A percentile compares a stretch with the other conserved stretches of the same genome.
Evolutionary conservation across 805 yeast species (phyloP).

Genomic region (Nakazawaea anatomiae): DNA sequence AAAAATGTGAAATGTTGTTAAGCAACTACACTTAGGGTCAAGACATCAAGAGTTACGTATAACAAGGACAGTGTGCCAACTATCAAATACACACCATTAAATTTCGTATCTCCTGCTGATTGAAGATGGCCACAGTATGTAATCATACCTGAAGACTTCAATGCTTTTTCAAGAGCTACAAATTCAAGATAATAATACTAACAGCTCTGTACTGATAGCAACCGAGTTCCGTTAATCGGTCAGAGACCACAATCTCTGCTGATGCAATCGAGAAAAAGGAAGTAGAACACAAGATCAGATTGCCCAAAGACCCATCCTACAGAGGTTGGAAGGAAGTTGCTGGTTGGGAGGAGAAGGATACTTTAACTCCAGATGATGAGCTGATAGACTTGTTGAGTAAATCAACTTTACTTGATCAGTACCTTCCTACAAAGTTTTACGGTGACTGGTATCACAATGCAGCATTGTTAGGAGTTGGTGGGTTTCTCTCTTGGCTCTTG

Average conservation of each 20-base stretch:
- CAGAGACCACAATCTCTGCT: slow-evolving; percentile 2
- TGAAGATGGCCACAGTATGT: too few relatives aligned
- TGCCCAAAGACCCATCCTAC: slow-evolving; percentile 58
- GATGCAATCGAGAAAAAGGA: slow-evolving; percentile 7
- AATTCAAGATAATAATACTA: too few relatives aligned
- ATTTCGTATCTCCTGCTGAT: too few relatives aligned
- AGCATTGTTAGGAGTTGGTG: slow-evolving; percentile 64
- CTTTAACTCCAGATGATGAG: slow-evolving; percentile 62
- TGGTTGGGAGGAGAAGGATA: slow-evolving; percentile 71
- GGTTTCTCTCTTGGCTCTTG: slow-evolving; percentile 65
- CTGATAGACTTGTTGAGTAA: slow-evolving; percentile 61
- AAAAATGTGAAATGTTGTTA: too few relatives aligned
- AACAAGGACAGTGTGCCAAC: too few relatives aligned
- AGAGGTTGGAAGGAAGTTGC: slow-evolving; percentile 96
- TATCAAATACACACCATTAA: too few relatives aligned
- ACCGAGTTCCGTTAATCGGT: slow-evolving; percentile 5
- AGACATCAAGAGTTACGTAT: too few relatives aligned
- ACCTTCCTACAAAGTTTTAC: slow-evolving; percentile 67
- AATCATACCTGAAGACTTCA: too few relatives aligned
- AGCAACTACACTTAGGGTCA: too few relatives aligned
- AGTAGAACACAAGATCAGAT: slow-evolving; percentile 25
- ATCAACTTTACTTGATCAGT: slow-evolving; percentile 69
- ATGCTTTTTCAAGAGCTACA: too few relatives aligned
- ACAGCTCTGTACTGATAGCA: background rate
- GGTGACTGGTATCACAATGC: slow-evolving; percentile 97